Conservation (phyloP, 495 filamentous ascomycete genomes). For the Penicillium paradoxum region DNA sequence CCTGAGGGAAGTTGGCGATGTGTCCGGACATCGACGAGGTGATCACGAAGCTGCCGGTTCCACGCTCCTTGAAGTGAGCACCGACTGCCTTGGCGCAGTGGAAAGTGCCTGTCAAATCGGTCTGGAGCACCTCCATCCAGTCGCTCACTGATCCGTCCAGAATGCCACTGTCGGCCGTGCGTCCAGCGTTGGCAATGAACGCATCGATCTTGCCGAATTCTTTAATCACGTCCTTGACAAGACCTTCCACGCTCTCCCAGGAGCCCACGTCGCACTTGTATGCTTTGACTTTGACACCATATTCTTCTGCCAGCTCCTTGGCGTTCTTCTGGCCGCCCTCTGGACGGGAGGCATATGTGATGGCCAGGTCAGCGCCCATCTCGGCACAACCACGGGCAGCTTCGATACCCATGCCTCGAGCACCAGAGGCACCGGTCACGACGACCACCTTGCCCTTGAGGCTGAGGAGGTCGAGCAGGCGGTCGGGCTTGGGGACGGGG, state of each 20-base stretch:
- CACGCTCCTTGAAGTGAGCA: conserved; percentile 57
- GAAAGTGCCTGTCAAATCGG: conserved; percentile 60
- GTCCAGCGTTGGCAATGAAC: conserved; percentile 66
- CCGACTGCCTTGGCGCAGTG: conserved; percentile 66
- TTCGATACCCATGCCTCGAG: conserved; percentile 68
- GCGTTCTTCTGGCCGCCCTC: conserved; percentile 62
- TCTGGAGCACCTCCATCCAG: conserved; percentile 65
- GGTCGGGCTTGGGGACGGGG: conserved; percentile 51
- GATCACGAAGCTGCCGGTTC: conserved; percentile 57
- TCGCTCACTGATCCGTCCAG: conserved; percentile 59
- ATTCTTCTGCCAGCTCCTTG: conserved; percentile 50
- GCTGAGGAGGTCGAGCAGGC: conserved; percentile 60
- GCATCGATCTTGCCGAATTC: conserved; percentile 63
- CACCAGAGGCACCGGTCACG: conserved; percentile 65
- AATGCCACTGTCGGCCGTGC: conserved; percentile 57
- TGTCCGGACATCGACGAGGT: conserved; percentile 67
- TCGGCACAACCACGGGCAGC: conserved; percentile 68
- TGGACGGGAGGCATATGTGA: conserved; percentile 60
- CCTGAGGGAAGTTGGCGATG: conserved; percentile 73
- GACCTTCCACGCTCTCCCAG: conserved; percentile 47
- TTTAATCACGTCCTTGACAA: conserved; percentile 50
- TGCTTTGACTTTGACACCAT: conserved; percentile 62
- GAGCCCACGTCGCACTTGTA: conserved; percentile 55
- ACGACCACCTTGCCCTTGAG: conserved; percentile 71
- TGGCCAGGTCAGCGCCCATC: conserved; percentile 64